phyloP scores from a whole-genome alignment of 306 rosid genomes.

The Castanea crenata region DNA sequence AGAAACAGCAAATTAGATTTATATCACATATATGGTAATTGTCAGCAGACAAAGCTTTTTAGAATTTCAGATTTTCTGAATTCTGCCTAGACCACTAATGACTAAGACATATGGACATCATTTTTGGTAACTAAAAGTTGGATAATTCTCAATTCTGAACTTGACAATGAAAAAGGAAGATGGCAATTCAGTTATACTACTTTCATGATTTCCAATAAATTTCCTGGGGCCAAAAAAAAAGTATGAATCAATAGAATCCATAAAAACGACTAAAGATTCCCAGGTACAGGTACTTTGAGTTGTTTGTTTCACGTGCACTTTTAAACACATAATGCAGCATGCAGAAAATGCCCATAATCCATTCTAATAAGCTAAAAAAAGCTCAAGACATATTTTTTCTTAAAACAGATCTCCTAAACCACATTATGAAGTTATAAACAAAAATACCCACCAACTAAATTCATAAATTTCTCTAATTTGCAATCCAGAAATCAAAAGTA shows the following conservation, averaged over 20 bases:
- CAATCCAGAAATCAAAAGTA: conserved; percentile 19
- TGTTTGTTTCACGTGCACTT: neutral
- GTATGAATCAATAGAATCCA: too few species aligned
- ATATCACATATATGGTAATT: neutral
- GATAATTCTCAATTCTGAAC: neutral
- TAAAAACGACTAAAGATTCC: neutral
- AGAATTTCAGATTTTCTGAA: neutral
- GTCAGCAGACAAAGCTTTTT: neutral
- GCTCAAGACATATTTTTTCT: too few species aligned
- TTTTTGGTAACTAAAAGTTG: neutral
- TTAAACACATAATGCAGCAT: neutral
- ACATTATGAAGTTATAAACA: too few species aligned
- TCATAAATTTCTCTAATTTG: neutral
- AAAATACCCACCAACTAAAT: neutral
- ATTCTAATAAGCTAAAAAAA: too few species aligned
- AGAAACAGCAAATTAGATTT: neutral
- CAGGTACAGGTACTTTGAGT: neutral
- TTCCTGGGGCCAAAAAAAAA: neutral
- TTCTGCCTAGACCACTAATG: too few species aligned
- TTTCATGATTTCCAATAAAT: neutral
- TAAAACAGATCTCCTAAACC: too few species aligned
- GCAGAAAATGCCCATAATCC: too few species aligned
- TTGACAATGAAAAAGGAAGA: neutral
- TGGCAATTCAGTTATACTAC: neutral
- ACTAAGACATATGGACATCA: too few species aligned